Percentiles rank a stretch among this genome's conserved stretches.
phyloP scores from a whole-genome alignment of 768 basidiomycete species.

The Amanita fuliginea region DNA sequence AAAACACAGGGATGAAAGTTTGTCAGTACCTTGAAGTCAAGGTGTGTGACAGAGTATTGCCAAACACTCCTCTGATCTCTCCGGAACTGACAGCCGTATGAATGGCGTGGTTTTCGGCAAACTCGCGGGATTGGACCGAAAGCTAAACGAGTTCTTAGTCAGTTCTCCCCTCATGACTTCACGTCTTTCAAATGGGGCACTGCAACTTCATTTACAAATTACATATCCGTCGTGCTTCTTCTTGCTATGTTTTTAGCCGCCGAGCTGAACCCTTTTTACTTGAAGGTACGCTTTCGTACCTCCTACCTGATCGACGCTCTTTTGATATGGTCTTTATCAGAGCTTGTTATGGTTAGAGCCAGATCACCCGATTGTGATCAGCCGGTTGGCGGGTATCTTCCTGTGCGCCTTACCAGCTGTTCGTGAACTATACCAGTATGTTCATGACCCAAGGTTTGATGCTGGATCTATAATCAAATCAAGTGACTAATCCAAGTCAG shows the following conservation, averaged over 20 bases:
- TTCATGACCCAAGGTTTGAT: slow-evolving; percentile 67
- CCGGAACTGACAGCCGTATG: slow-evolving; percentile 46
- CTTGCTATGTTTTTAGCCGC: slow-evolving; percentile 74
- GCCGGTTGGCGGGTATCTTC: slow-evolving; percentile 64
- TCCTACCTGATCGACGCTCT: slow-evolving; percentile 2
- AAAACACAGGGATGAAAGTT: slow-evolving; percentile 62
- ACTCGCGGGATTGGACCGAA: slow-evolving; percentile 70
- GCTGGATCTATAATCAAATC: slow-evolving; percentile 4
- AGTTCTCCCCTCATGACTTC: slow-evolving; percentile 83
- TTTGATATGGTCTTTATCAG: slow-evolving; percentile 13
- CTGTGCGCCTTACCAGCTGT: slow-evolving; percentile 82
- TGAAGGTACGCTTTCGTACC: slow-evolving; percentile 44
- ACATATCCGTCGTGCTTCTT: slow-evolving; percentile 62
- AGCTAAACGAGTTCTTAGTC: slow-evolving; percentile 67
- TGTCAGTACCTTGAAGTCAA: slow-evolving; percentile 86
- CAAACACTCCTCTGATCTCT: slow-evolving; percentile 7
- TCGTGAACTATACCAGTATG: slow-evolving; percentile 74
- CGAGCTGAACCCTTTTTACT: slow-evolving; percentile 81
- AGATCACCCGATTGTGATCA: slow-evolving; percentile 75
- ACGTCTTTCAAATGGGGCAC: slow-evolving; percentile 86
- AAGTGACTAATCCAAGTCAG: slow-evolving; percentile 22
- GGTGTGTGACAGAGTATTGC: slow-evolving; percentile 26
- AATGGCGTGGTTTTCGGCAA: slow-evolving; percentile 77
- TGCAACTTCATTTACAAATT: slow-evolving; percentile 61
- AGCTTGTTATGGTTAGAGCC: slow-evolving; percentile 82